These are phyloP conservation scores for Phaffia tasmanica DNA, from an alignment of 768 basidiomycete species.

Conservation along the genomic window DNA sequence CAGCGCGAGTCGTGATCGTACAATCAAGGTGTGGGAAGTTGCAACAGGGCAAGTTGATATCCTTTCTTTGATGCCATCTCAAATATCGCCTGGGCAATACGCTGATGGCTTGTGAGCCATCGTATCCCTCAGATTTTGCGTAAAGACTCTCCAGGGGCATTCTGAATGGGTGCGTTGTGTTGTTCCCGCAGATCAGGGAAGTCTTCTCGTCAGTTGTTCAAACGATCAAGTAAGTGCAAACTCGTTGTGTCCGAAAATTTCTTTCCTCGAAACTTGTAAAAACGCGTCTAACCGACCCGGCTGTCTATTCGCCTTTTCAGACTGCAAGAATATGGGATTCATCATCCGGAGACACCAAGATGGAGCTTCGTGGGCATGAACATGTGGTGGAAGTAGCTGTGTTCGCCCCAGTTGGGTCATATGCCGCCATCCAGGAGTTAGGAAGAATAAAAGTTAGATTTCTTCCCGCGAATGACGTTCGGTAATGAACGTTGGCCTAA, in stretches of 20 bases:
- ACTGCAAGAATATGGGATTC: constrained; percentile 68
- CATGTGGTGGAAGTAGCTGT: constrained; percentile 71
- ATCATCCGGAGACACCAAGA: constrained; percentile 60
- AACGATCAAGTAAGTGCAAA: constrained; percentile 62
- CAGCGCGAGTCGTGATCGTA: constrained; percentile 76
- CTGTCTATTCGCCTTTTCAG: constrained; percentile 40
- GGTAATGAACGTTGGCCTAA: background rate
- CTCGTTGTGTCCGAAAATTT: background rate
- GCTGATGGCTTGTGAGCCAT: background rate
- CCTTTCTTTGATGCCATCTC: background rate
- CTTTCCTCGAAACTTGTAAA: no score
- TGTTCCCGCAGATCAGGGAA: constrained; percentile 51
- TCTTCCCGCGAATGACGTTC: background rate
- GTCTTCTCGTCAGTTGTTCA: constrained; percentile 64
- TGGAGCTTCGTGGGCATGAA: constrained; percentile 76
- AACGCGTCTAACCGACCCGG: no score
- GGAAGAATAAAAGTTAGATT: constrained; percentile 55
- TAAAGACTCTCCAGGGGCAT: constrained; percentile 65
- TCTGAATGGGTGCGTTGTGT: constrained; percentile 69
- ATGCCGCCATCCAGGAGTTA: constrained; percentile 64
- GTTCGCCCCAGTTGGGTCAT: constrained; percentile 67
- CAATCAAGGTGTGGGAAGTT: constrained; percentile 76
- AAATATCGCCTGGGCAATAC: background rate
- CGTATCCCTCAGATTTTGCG: constrained; percentile 48
- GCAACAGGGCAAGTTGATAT: constrained; percentile 57